phyloP scores from a whole-genome alignment of 2,329 filamentous ascomycete genomes.

The Epichloe gansuensis region DNA sequence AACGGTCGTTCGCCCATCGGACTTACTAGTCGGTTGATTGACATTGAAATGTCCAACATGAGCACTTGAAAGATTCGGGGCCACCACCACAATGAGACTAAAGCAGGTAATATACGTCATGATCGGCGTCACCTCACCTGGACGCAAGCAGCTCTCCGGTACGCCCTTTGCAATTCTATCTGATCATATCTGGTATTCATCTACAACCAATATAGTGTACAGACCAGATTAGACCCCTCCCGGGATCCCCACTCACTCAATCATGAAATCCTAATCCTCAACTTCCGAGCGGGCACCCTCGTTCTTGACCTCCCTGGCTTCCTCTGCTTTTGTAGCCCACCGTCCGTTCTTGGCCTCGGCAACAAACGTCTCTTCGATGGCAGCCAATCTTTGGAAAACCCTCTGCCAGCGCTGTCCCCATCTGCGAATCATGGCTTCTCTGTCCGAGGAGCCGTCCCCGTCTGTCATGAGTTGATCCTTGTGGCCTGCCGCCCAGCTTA shows the following conservation, averaged over 20 bases:
- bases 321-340: background rate
- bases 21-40: no score
- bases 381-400: slow-evolving; percentile 68
- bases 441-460: slow-evolving; percentile 43
- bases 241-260: background rate
- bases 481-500: slow-evolving; percentile 56
- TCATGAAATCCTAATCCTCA: background rate
- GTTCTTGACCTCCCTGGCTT: background rate
- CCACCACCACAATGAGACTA: no score
- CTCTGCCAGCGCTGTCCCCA: slow-evolving; percentile 84
- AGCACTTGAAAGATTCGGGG: no score
- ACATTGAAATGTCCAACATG: no score
- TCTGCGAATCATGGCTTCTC: slow-evolving; percentile 52
- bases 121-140: no score
- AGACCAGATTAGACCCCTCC: background rate
- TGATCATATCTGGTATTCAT: background rate
- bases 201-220: background rate
- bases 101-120: no score
- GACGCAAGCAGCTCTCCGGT: no score
- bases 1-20: no score
- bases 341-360: slow-evolving; percentile 17
- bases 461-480: slow-evolving; percentile 66
- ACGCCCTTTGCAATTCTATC: no score
- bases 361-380: slow-evolving; percentile 67
- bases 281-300: background rate